Conservation (phyloP, 2,329 filamentous ascomycete species). For the Aspergillus latus region DNA sequence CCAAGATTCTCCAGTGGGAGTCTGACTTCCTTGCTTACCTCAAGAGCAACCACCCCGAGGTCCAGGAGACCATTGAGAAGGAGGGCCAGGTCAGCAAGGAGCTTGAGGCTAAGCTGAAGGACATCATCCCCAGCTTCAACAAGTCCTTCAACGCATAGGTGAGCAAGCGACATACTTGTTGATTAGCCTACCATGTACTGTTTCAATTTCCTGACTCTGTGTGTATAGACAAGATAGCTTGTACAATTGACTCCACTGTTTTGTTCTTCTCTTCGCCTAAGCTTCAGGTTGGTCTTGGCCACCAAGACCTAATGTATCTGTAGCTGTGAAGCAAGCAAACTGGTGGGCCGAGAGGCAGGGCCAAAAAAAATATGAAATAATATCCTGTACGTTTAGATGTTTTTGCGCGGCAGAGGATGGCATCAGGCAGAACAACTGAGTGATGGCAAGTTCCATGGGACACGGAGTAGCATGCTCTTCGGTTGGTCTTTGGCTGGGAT, state of each 20-base stretch:
- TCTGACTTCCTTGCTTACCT: slow-evolving; percentile 89
- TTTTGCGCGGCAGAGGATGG: slow-evolving; percentile 33
- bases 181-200: slow-evolving; percentile 36
- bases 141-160: slow-evolving; percentile 73
- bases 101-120: slow-evolving; percentile 63
- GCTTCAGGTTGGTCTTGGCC: slow-evolving; percentile 5
- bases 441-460: slow-evolving; percentile 15
- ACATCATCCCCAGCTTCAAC: slow-evolving; percentile 76
- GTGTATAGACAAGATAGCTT: slow-evolving; percentile 48
- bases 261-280: slow-evolving; percentile 38
- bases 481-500: slow-evolving; percentile 24
- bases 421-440: slow-evolving; percentile 27
- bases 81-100: slow-evolving; percentile 97
- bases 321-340: slow-evolving; percentile 30
- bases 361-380: slow-evolving; percentile 37
- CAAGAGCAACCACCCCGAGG: slow-evolving; percentile 81
- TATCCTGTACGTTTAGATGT: slow-evolving; percentile 46
- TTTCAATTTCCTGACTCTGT: slow-evolving; percentile 42
- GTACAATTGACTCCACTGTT: slow-evolving; percentile 47
- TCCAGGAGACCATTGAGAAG: slow-evolving; percentile 86
- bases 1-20: slow-evolving; percentile 93
- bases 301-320: slow-evolving; percentile 13
- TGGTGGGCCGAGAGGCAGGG: slow-evolving; percentile 25
- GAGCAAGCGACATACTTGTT: slow-evolving; percentile 36
- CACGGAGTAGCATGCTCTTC: slow-evolving; percentile 19